Evolutionary conservation across 2,329 filamentous ascomycete genomes (phyloP).

Genomic region (Colletotrichum chlorophyti): DNA sequence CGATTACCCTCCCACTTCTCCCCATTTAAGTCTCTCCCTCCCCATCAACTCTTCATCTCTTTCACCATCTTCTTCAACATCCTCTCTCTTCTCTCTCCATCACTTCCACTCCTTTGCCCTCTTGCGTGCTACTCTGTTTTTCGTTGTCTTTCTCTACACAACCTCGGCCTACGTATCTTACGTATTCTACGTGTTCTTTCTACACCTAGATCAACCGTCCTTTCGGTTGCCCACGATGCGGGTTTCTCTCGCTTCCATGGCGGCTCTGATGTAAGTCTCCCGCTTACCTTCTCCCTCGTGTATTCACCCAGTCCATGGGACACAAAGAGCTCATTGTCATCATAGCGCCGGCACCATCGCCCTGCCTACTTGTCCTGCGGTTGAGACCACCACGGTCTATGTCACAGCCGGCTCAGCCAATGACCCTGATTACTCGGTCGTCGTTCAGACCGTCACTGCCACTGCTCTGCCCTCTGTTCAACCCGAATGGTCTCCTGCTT

Average conservation of each 20-base stretch:
- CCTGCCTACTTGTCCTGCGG: constrained; percentile 42
- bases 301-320: no score
- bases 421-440: constrained; percentile 23
- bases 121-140: constrained; percentile 12
- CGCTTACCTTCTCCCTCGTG: background rate
- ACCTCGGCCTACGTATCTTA: constrained; percentile 15
- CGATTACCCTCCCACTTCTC: background rate
- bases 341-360: constrained; percentile 28
- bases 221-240: constrained; percentile 43
- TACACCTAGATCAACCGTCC: constrained; percentile 28
- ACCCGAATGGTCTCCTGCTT: constrained; percentile 16
- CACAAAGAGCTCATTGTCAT: constrained; percentile 17
- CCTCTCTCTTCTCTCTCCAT: no score
- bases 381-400: constrained; percentile 52
- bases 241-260: constrained; percentile 43
- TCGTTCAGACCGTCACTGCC: constrained; percentile 21
- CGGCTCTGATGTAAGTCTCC: constrained; percentile 43
- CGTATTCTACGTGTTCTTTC: background rate
- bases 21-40: background rate
- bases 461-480: constrained; percentile 16
- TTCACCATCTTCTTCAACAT: no score
- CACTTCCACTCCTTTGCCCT: constrained; percentile 13
- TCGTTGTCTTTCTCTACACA: constrained; percentile 22
- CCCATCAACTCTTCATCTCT: constrained; percentile 11
- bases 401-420: constrained; percentile 51